These are phyloP conservation scores for Triadica sebifera DNA, from an alignment of 345 rosid species.

Conservation along the genomic window DNA sequence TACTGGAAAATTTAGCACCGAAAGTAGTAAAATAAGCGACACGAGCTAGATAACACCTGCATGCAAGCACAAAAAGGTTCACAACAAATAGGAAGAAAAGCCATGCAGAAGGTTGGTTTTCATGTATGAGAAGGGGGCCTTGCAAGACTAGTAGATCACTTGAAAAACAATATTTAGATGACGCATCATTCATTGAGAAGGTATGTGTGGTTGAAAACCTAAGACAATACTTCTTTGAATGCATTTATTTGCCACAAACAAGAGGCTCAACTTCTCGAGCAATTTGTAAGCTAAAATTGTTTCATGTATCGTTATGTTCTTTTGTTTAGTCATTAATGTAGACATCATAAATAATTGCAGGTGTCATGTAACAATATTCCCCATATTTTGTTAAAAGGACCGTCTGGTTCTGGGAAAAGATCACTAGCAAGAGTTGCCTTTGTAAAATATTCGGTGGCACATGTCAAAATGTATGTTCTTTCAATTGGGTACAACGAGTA, in stretches of 20 bases:
- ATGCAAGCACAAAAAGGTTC: constrained; percentile 37
- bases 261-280: constrained; percentile 60
- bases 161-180: constrained; percentile 38
- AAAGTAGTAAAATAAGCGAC: constrained; percentile 42
- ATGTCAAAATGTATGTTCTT: constrained; percentile 42
- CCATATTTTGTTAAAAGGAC: constrained; percentile 61
- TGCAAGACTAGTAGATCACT: constrained; percentile 44
- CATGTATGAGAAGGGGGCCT: constrained; percentile 46
- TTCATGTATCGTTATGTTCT: background rate
- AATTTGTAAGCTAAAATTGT: constrained; percentile 40
- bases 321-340: background rate
- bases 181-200: constrained; percentile 50
- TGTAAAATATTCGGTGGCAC: constrained; percentile 51
- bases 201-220: constrained; percentile 52
- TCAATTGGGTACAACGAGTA: too few species aligned
- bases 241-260: constrained; percentile 60
- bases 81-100: constrained; percentile 37
- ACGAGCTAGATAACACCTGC: constrained; percentile 32
- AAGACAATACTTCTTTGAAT: constrained; percentile 46
- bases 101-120: constrained; percentile 53
- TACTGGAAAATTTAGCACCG: constrained; percentile 32
- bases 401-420: constrained; percentile 63
- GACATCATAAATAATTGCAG: constrained; percentile 24
- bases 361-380: constrained; percentile 42
- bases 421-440: constrained; percentile 52